These are phyloP conservation scores for Proliferodiscus dingleyae DNA, from an alignment of 2,329 filamentous ascomycete species.

Conservation along the genomic window DNA sequence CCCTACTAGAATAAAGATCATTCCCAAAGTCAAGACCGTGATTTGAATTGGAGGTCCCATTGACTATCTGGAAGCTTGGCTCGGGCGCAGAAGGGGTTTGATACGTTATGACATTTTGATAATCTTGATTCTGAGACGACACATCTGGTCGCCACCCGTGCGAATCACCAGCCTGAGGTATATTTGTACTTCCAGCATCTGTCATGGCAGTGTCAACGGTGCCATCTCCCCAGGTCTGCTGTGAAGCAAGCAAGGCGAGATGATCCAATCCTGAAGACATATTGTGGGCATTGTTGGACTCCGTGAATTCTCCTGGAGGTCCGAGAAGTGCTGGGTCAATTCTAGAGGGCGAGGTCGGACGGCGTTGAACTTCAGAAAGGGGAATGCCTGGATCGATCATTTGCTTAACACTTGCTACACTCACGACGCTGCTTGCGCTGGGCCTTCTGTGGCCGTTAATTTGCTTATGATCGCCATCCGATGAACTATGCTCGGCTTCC, in stretches of 20 bases:
- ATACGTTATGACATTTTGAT: conserved; percentile 13
- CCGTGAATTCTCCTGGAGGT: conserved; percentile 10
- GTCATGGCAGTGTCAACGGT: conserved; percentile 17
- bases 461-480: conserved; percentile 15
- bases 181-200: conserved; percentile 9
- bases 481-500: conserved; percentile 17
- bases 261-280: conserved; percentile 21
- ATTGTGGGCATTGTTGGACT: conserved; percentile 11
- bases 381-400: conserved; percentile 1
- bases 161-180: conserved; percentile 11
- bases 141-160: conserved; percentile 16
- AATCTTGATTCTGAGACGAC: conserved; percentile 9
- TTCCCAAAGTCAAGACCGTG: conserved; percentile 15
- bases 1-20: conserved; percentile 14
- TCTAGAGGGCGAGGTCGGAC: conserved; percentile 15
- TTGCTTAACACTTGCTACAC: neutral
- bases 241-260: conserved; percentile 19
- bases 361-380: conserved; percentile 1
- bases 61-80: conserved; percentile 15
- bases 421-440: conserved; percentile 5
- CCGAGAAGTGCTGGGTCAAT: conserved; percentile 21
- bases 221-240: conserved; percentile 19
- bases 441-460: conserved; percentile 9
- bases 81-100: conserved; percentile 11
- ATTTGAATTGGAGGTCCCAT: conserved; percentile 10